Evolutionary conservation across 176 grass and related monocot genomes (phyloP), one percentile per base, ranked within the genome.

Genomic region (Tillandsia fasciculata): DNA sequence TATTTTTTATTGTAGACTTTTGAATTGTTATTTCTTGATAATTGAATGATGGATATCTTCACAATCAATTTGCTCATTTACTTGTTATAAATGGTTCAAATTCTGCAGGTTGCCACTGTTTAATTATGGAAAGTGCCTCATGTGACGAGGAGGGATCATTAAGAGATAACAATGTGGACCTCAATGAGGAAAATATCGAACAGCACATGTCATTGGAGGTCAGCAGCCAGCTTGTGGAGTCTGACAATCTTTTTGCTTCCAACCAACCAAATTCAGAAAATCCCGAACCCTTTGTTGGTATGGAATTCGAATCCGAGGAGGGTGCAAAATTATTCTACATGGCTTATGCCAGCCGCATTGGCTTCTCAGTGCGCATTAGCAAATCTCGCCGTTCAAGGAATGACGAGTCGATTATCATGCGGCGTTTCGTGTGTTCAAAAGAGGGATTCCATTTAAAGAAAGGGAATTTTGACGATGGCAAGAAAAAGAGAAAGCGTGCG

Each of bases 221-320:
- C 68, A 75, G 61, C 68, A 61, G 58, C 11, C 76, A 86, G 67
- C 64, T 83, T 50, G 24, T 67, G 5, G 75, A 84, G 29, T 69
- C 53, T 10, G 75, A 67, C 24, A 79, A 77, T 65, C 42, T 18
- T 26, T 65, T 72, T 64, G 63, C 54, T 54, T 14, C 49, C 33
- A 66, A 52, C 66, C 70, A 71, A 74, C 74, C 24, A 18, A 74
- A 72, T 18, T 61, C 70, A n/a, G 70, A 75, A 74, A 81, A 81
- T 56, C 48, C 52, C n/a, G 87, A 90, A 71, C 87, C 83, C 50
- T 90, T 90, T 75, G 77, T 90, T 10, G 83, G 83, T 63, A 83
- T 86, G 87, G 83, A 90, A 51, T 86, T 90, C 64, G 83, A 86
- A 71, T 90, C 87, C 6, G 83, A 90, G 72, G 83, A 90, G 65